Percentiles rank a stretch among this genome's conserved stretches.
Evolutionary conservation across 192 early-diverging fungal genomes (phyloP).

Genomic region (Piromyces sp.): DNA sequence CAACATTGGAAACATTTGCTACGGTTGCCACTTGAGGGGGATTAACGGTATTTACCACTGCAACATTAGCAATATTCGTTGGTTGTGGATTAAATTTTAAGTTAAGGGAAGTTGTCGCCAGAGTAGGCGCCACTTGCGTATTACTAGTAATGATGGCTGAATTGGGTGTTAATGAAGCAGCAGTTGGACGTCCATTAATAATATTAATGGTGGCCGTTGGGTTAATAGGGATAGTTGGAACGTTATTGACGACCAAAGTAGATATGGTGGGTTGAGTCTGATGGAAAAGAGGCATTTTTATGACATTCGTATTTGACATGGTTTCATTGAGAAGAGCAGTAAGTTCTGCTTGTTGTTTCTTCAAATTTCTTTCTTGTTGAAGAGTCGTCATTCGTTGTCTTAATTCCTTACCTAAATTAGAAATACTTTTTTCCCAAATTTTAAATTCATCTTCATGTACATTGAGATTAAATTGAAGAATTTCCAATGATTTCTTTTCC

Average conservation of each 20-base stretch:
- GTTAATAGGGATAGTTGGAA: not conserved
- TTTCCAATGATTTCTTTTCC: not conserved
- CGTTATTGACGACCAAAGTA: not conserved
- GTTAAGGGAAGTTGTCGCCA: not conserved
- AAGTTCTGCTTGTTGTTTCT: not conserved
- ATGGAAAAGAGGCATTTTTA: not conserved
- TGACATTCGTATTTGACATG: not conserved
- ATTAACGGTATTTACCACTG: not conserved
- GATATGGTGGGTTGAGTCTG: not conserved
- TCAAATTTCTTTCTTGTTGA: not conserved
- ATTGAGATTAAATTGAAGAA: not conserved
- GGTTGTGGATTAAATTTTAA: not conserved
- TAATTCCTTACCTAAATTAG: not conserved
- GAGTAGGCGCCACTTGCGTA: not conserved
- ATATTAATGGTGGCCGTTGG: not conserved
- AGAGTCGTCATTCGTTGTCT: not conserved
- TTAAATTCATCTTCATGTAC: not conserved
- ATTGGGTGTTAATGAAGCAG: not conserved
- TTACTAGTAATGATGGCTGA: not conserved
- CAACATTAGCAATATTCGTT: not conserved
- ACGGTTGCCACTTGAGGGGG: not conserved
- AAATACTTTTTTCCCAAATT: not conserved
- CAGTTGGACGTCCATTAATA: not conserved
- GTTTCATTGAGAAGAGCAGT: not conserved
- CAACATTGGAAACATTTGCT: not conserved